These are phyloP conservation scores for Oxytropis ochrocephala DNA, from an alignment of 306 rosid species.

Conservation along the genomic window DNA sequence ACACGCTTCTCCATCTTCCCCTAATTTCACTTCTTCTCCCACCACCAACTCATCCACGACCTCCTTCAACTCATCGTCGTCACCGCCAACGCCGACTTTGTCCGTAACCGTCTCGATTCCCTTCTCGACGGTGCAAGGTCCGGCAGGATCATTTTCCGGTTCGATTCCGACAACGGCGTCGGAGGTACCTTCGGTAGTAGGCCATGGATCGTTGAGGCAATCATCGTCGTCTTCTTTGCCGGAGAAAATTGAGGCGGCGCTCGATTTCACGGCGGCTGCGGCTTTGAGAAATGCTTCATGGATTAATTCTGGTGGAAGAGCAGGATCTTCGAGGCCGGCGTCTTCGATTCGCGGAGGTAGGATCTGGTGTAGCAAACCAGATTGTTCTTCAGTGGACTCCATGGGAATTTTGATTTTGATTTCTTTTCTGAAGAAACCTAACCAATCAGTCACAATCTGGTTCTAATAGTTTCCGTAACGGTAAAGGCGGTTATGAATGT, in stretches of 20 bases:
- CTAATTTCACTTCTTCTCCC: constrained; percentile 37
- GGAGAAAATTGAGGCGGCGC: constrained; percentile 37
- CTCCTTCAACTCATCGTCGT: constrained; percentile 7
- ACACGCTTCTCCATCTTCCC: constrained; percentile 38
- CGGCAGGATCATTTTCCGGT: constrained; percentile 29
- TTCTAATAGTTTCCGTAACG: neutral
- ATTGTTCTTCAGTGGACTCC: constrained; percentile 37
- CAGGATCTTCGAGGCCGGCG: constrained; percentile 85
- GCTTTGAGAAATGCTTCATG: constrained; percentile 72
- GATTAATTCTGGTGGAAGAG: constrained; percentile 71
- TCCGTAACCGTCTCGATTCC: constrained; percentile 27
- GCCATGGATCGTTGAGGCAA: constrained; percentile 45
- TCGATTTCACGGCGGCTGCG: constrained; percentile 55
- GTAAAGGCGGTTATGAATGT: neutral
- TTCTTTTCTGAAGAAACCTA: neutral
- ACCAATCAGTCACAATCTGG: neutral
- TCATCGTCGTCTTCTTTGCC: constrained; percentile 20
- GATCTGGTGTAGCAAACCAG: constrained; percentile 39
- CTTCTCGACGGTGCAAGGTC: constrained; percentile 37
- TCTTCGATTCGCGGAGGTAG: constrained; percentile 79
- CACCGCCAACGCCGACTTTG: constrained; percentile 29
- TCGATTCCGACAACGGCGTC: constrained; percentile 31
- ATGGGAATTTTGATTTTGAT: neutral
- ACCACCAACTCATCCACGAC: constrained; percentile 27
- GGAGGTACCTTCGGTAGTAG: constrained; percentile 16